Percentiles rank a stretch among this genome's conserved stretches.
These are phyloP conservation scores for Crucibulum laeve DNA, from an alignment of 768 basidiomycete genomes.

Conservation along the genomic window DNA sequence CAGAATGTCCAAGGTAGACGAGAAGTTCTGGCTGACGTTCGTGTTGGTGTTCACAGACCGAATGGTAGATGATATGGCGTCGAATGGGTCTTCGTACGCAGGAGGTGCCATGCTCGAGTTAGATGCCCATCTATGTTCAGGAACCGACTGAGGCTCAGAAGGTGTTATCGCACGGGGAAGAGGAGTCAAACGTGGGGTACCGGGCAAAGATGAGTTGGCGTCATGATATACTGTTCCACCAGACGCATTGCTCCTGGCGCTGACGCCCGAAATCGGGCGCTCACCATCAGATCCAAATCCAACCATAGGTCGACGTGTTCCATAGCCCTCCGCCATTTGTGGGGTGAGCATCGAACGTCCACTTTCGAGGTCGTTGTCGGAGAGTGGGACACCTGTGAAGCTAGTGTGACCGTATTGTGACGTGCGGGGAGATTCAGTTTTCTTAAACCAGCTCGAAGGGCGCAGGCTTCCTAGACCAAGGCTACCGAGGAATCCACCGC, in stretches of 20 bases:
- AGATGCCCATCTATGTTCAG: not conserved
- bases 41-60: not conserved
- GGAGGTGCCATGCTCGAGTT: slow-evolving; percentile 11
- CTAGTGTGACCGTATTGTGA: slow-evolving; percentile 13
- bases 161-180: slow-evolving; percentile 47
- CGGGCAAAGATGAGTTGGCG: slow-evolving; percentile 47
- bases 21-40: slow-evolving; percentile 2
- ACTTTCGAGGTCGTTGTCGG: slow-evolving; percentile 44
- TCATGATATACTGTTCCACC: slow-evolving; percentile 63
- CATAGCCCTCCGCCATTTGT: slow-evolving; percentile 15
- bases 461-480: slow-evolving; percentile 46
- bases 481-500: slow-evolving; percentile 23
- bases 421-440: slow-evolving; percentile 16
- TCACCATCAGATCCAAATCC: slow-evolving; percentile 33
- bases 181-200: slow-evolving; percentile 33
- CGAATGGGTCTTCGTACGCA: slow-evolving; percentile 14
- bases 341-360: slow-evolving; percentile 32
- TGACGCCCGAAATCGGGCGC: slow-evolving; percentile 57
- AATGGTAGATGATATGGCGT: not conserved
- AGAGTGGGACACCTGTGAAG: slow-evolving; percentile 18
- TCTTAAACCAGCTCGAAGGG: slow-evolving; percentile 60
- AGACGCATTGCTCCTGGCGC: slow-evolving; percentile 46
- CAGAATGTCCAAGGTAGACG: slow-evolving; percentile 19
- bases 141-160: slow-evolving; percentile 14
- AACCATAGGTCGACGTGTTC: slow-evolving; percentile 22